Evolutionary conservation across 257 asterid species (phyloP).

Genomic region (Scutellaria barbata): DNA sequence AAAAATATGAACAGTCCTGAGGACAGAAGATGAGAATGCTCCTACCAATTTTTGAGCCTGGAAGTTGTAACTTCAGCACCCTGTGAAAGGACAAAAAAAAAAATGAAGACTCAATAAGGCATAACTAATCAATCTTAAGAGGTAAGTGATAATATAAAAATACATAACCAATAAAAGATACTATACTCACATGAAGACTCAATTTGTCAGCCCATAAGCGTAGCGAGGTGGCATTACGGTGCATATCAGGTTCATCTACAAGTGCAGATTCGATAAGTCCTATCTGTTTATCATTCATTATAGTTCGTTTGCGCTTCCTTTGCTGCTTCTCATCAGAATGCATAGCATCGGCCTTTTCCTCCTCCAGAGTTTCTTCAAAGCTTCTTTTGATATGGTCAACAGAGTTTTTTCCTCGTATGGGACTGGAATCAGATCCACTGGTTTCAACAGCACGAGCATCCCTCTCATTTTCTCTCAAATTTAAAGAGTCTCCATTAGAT

Average conservation of each 20-base stretch:
- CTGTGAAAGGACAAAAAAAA: conserved; percentile 48
- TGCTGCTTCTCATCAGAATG: conserved; percentile 80
- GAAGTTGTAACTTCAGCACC: conserved; percentile 96
- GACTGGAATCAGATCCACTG: conserved; percentile 85
- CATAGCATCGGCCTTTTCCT: conserved; percentile 62
- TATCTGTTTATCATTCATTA: conserved; percentile 90
- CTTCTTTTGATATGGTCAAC: conserved; percentile 56
- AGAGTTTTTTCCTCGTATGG: conserved; percentile 61
- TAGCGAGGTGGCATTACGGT: conserved; percentile 68
- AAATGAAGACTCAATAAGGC: conserved; percentile 19
- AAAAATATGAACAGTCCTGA: conserved; percentile 5
- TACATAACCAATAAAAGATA: conserved; percentile 7
- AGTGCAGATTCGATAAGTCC: conserved; percentile 79
- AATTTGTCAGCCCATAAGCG: conserved; percentile 76
- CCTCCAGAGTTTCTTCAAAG: conserved; percentile 58
- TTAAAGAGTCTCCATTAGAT: conserved; percentile 39
- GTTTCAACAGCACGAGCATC: conserved; percentile 66
- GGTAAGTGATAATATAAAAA: neutral
- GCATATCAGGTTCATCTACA: conserved; percentile 85
- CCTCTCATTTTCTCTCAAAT: conserved; percentile 48
- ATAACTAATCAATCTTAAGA: neutral
- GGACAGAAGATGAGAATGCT: conserved; percentile 25
- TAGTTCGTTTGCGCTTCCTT: conserved; percentile 87
- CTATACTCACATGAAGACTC: conserved; percentile 70
- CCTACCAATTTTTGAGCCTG: conserved; percentile 93